Base-by-base conservation (phyloP, 257 asterid genomes). In the Sherardia arvensis region DNA sequence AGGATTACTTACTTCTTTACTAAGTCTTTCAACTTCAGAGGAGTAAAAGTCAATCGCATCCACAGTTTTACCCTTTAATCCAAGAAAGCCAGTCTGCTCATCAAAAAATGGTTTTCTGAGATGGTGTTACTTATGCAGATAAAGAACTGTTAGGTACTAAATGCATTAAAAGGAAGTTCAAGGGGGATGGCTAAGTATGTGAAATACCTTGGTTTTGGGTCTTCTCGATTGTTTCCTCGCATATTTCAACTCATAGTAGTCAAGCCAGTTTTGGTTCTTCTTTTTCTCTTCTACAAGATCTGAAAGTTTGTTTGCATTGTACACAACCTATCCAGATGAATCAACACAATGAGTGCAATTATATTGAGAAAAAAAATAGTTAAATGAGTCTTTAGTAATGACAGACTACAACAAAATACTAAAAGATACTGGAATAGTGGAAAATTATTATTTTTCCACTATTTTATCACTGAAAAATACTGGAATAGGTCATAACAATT, bases 81-180 rank as follows among this genome's bases (percentile, higher is more conserved):
- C 95, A 63, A 92, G 95, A 76, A 79, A 87, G 59, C 98, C 97
- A 74, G 83, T 84, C 97, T 88, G 94, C 71, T 70, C 74, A 62
- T 75, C 54, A 57, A 56, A 75, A 71, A 72, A 65, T 48, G 49
- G 53, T 63, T 77, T 58, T 64, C 74, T 58, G 33, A 58, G 59
- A 45, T 40, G 66, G 43, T 53, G 71, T 73, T 69, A 66, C 67
- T 57, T 67, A 34, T 53, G 45, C n/a, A 27, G 70, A 58, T 63
- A 47, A 58, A 68, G 56, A 64, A 59, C 45, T 21, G 55, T 23
- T 27, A 11, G 33, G 58, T 20, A 18, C 20, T 27, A 58, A 6
- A 66, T 59, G 18, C 55, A 10, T 25, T 14, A 28, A 7, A 56
- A 18, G 32, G 11, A n/a, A 48, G 34, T 23, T 6, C 22, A 58